Base-by-base conservation (phyloP, 768 basidiomycete genomes). In the Hebeloma cylindrosporum region DNA sequence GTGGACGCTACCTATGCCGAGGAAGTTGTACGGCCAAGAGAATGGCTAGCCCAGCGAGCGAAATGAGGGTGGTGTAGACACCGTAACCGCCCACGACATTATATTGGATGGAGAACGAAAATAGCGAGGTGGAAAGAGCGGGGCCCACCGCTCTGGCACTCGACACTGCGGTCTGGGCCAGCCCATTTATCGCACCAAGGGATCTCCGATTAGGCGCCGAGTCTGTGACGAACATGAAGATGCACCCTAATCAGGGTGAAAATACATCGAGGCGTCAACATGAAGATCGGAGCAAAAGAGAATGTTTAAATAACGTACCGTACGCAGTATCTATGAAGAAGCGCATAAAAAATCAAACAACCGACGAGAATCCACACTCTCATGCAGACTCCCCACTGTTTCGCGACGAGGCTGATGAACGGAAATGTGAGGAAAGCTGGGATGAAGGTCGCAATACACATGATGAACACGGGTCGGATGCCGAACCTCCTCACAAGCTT, bases 201-300 rank as follows among this genome's bases (percentile, higher is more conserved):
- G 77, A 74, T 2, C 73, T 70, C 9, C 70, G 69, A 32, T 77
- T 78, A 4, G 82, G 81, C 2, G 82, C 62, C 7, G 80, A 65
- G 0, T 72, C 74, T 11, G 73, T 67, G 47, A 85, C 74, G 47
- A 72, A 81, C 33, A 84, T 79, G 60, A 82, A 80, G 21, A 82
- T 57, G 32, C 76, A 74, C 13, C 78, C 81, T 83, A 35, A 10
- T 27, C 29, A n/a, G n/a, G n/a, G n/a, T n/a, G n/a, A 26, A 0
- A 10, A 6, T 7, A 13, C 21, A 2, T 42, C n/a, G 41, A 18
- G 25, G n/a, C n/a, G n/a, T 35, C 33, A n/a, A 43, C 38, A 6
- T 44, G 28, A 30, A 30, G 31, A 6, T 18, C 20, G 40, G 18
- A 14, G n/a, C 3, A 26, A 7, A 18, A 8, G 17, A 21, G 13